phyloP scores from a whole-genome alignment of 2,329 filamentous ascomycete species.

The Fusarium armeniacum region DNA sequence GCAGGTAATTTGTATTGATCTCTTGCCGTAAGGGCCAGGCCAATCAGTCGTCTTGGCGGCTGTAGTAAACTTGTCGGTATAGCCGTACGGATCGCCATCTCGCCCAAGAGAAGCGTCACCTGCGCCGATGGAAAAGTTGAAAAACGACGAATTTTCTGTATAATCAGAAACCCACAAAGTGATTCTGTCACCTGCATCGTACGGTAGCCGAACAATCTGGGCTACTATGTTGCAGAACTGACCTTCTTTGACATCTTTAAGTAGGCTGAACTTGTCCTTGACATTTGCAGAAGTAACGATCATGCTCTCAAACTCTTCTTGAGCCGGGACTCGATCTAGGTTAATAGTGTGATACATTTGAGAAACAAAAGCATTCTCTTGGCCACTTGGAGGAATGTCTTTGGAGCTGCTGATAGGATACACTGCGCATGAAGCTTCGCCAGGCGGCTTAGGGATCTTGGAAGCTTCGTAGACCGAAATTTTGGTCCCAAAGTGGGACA shows the following conservation, averaged over 20 bases:
- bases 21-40: slow-evolving; percentile 80
- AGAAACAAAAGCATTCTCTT: slow-evolving; percentile 62
- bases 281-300: slow-evolving; percentile 58
- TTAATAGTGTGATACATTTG: slow-evolving; percentile 62
- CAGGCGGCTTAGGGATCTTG: slow-evolving; percentile 54
- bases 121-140: slow-evolving; percentile 58
- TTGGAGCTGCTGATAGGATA: slow-evolving; percentile 38
- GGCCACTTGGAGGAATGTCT: slow-evolving; percentile 37
- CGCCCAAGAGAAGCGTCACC: slow-evolving; percentile 53
- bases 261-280: slow-evolving; percentile 71
- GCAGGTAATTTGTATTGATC: slow-evolving; percentile 78
- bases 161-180: slow-evolving; percentile 87
- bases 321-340: slow-evolving; percentile 60
- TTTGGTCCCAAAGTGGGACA: slow-evolving; percentile 59
- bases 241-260: slow-evolving; percentile 71
- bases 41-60: slow-evolving; percentile 60
- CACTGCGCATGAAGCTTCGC: slow-evolving; percentile 54
- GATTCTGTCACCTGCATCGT: slow-evolving; percentile 60
- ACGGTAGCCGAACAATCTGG: slow-evolving; percentile 72
- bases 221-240: slow-evolving; percentile 78
- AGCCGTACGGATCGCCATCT: slow-evolving; percentile 70
- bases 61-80: slow-evolving; percentile 56
- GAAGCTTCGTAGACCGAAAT: slow-evolving; percentile 60
- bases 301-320: slow-evolving; percentile 59
- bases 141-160: slow-evolving; percentile 77